These are phyloP conservation scores for Trichoderma breve DNA, from an alignment of 2,329 filamentous ascomycete genomes.

Conservation along the genomic window DNA sequence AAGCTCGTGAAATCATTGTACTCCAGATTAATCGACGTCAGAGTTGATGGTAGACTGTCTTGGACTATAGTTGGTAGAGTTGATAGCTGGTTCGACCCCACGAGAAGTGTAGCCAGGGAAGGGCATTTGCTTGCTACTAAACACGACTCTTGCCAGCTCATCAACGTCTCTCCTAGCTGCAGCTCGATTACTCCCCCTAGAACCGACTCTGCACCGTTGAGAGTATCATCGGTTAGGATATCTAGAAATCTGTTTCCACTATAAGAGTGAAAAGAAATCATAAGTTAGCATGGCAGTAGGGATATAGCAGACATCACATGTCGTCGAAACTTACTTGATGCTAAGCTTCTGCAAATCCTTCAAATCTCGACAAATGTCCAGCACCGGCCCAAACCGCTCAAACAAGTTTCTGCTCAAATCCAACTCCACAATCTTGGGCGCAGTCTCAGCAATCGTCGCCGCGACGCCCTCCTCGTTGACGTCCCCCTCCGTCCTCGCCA, in stretches of 20 bases:
- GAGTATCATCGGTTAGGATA: conserved; percentile 36
- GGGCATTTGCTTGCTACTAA: conserved; percentile 53
- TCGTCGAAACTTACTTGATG: conserved; percentile 73
- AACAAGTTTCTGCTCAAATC: conserved; percentile 86
- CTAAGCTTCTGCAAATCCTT: conserved; percentile 64
- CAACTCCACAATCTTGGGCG: conserved; percentile 70
- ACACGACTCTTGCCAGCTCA: conserved; percentile 64
- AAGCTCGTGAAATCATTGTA: conserved; percentile 66
- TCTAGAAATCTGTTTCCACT: conserved; percentile 72
- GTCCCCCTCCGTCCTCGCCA: conserved; percentile 33
- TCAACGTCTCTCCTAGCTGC: conserved; percentile 63
- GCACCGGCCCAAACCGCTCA: conserved; percentile 62
- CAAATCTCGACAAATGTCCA: conserved; percentile 68
- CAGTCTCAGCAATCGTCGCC: conserved; percentile 48
- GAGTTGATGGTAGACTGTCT: conserved; percentile 44
- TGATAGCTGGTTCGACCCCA: conserved; percentile 57
- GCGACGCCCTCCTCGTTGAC: conserved; percentile 31
- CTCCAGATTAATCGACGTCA: conserved; percentile 67
- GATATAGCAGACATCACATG: background rate
- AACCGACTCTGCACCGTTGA: conserved; percentile 35
- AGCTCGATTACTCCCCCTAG: conserved; percentile 58
- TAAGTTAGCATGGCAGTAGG: background rate
- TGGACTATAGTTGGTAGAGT: conserved; percentile 45
- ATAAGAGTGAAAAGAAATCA: background rate
- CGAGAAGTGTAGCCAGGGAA: conserved; percentile 49